Evolutionary conservation across 371 early-diverging fungal genomes (phyloP), one percentile per base, ranked within the genome.

Genomic region (Actinomortierella ambigua): DNA sequence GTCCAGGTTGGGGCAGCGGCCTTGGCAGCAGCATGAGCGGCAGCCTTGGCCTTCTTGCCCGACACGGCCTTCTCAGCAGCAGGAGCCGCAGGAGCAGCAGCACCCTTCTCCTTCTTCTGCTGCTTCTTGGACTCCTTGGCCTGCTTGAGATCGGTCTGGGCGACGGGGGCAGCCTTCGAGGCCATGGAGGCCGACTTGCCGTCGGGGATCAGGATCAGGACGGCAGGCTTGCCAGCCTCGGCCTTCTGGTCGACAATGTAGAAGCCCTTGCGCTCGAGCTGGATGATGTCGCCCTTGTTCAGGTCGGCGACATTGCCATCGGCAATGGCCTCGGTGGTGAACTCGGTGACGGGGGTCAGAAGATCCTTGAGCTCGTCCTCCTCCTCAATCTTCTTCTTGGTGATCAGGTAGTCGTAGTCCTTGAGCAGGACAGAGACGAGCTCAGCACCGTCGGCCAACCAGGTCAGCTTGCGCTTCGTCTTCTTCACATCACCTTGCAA

Each of bases 391-490:
- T 97, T 97, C 88, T 93, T 93, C 91, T 98, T 98, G 59, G 93
- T 98, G 71, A 98, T 96, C 77, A 98, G 79, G 75, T 95, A 98
- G 78, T 98, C 98, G 69, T 94, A 96, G 82, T 98, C 96, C 68
- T 88, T 68, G 58, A 98, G 80, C 60, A 88, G 73, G 43, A 92
- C 85, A 61, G 89, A 75, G 52, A 83, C 80, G 14, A 88, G 77
- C 65, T 85, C 79, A 26, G 82, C 77, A 39, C 83, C 82, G 53
- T 83, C 82, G 17, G 90, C 82, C 59, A 99, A 86, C 99, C 99
- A 99, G 2, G 99, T 97, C 55, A 99, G 79, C 91, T 99, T 99
- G 88, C 97, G 96, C 86, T 98, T 97, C 60, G 99, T 99, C 80
- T 93, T 91, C 79, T 98, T 99, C 76, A 96, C 96, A 76, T 99